Conservation (phyloP, 2,329 filamentous ascomycete genomes). For the Colletotrichum incanum region DNA sequence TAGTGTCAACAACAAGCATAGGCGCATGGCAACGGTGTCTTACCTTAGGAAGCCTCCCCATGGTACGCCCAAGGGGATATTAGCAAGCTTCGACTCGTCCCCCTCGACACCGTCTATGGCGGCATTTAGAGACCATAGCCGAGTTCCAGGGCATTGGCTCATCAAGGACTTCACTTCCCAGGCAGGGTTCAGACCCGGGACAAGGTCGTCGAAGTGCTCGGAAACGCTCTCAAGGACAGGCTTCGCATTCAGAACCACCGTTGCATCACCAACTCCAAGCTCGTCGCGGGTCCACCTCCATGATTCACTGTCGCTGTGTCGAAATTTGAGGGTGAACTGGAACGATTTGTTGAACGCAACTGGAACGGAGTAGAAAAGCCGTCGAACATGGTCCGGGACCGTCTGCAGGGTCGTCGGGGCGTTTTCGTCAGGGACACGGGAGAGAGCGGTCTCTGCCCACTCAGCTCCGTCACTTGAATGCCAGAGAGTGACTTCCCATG, state of each 20-base stretch:
- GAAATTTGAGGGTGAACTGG: slow-evolving; percentile 81
- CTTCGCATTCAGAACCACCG: slow-evolving; percentile 65
- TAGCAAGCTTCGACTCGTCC: slow-evolving; percentile 70
- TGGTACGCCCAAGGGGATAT: slow-evolving; percentile 74
- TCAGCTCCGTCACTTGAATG: slow-evolving; percentile 71
- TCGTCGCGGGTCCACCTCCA: slow-evolving; percentile 83
- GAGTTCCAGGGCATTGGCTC: slow-evolving; percentile 78
- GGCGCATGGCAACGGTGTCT: slow-evolving; percentile 42
- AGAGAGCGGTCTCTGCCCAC: slow-evolving; percentile 68
- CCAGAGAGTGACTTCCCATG: slow-evolving; percentile 85
- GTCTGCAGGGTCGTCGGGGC: slow-evolving; percentile 68
- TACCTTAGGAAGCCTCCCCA: slow-evolving; percentile 70
- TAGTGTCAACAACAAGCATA: not conserved
- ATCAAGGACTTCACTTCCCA: slow-evolving; percentile 68
- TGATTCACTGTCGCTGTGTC: slow-evolving; percentile 61
- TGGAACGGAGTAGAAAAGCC: slow-evolving; percentile 34
- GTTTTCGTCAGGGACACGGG: slow-evolving; percentile 45
- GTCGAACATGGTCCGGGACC: slow-evolving; percentile 22
- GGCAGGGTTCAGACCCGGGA: slow-evolving; percentile 70
- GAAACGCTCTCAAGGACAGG: slow-evolving; percentile 47
- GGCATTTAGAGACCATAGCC: slow-evolving; percentile 78
- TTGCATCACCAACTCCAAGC: slow-evolving; percentile 74
- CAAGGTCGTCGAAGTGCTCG: slow-evolving; percentile 67
- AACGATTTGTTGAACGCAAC: slow-evolving; percentile 65
- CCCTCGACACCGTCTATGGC: slow-evolving; percentile 70